Percentiles rank a stretch among this genome's conserved stretches.
Evolutionary conservation across 495 filamentous ascomycete genomes (phyloP).

Genomic region (Aspergillus cavernicola): DNA sequence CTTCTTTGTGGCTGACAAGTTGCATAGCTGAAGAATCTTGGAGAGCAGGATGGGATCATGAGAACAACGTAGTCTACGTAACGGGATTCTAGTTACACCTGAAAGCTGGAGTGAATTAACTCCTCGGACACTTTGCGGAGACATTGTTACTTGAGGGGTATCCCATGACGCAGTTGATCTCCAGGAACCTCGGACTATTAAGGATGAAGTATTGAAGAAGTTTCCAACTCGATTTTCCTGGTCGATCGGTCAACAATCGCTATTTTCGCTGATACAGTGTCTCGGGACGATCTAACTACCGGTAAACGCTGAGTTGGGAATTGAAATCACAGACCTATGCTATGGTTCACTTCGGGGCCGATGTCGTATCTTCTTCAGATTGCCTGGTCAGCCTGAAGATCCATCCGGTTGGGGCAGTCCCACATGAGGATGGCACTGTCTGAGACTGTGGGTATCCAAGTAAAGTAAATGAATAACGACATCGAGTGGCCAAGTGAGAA

Average conservation of each 20-base stretch:
- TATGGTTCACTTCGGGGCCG: background rate
- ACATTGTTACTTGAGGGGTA: no score
- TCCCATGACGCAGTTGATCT: no score
- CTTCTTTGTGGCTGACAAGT: background rate
- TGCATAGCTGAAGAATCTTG: background rate
- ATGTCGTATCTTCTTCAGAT: background rate
- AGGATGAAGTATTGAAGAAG: no score
- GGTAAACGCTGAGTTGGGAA: no score
- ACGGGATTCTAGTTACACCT: background rate
- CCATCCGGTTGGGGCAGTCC: background rate
- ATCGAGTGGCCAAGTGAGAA: background rate
- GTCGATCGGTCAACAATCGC: no score
- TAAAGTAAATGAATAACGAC: background rate
- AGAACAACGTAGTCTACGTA: background rate
- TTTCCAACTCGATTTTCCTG: no score
- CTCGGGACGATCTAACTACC: no score
- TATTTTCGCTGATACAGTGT: no score
- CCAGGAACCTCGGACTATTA: no score
- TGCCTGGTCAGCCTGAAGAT: background rate
- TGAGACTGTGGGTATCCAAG: background rate
- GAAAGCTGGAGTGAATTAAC: no score
- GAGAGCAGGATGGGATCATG: background rate
- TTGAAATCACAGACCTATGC: conserved; percentile 3
- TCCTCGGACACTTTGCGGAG: no score
- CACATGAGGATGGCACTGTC: background rate